Percentiles rank a stretch among this genome's conserved stretches.
These are phyloP conservation scores for Apiotrichum domesticum DNA, from an alignment of 1,284 basidiomycete species.

Conservation along the genomic window DNA sequence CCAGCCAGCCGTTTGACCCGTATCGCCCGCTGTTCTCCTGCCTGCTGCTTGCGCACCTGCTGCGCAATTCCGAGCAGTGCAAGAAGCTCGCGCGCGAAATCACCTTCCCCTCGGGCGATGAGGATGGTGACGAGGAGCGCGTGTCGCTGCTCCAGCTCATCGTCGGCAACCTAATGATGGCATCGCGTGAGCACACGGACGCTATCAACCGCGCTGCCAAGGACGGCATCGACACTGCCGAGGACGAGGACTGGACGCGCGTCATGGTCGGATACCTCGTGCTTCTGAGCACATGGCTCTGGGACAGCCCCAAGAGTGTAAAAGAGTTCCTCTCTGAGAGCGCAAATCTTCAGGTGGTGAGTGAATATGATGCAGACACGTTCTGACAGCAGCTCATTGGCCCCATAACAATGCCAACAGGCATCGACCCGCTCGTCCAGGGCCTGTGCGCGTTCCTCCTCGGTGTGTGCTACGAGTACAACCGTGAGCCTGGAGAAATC, in stretches of 20 bases:
- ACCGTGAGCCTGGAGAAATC: slow-evolving; percentile 85
- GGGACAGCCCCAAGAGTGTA: slow-evolving; percentile 85
- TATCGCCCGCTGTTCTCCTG: slow-evolving; percentile 52
- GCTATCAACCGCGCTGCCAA: slow-evolving; percentile 43
- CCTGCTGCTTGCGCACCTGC: slow-evolving; percentile 51
- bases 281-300: slow-evolving; percentile 85
- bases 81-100: slow-evolving; percentile 53
- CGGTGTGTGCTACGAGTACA: slow-evolving; percentile 90
- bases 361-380: slow-evolving; percentile 40
- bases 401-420: slow-evolving; percentile 83
- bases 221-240: slow-evolving; percentile 40
- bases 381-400: slow-evolving; percentile 67
- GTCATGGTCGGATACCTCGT: slow-evolving; percentile 80
- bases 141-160: slow-evolving; percentile 53
- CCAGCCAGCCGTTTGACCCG: slow-evolving; percentile 47
- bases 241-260: slow-evolving; percentile 72
- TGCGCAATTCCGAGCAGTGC: slow-evolving; percentile 53
- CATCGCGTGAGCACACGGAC: slow-evolving; percentile 52
- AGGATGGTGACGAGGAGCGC: slow-evolving; percentile 51
- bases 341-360: slow-evolving; percentile 80
- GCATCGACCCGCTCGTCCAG: slow-evolving; percentile 79
- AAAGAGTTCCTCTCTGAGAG: slow-evolving; percentile 81
- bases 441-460: slow-evolving; percentile 87
- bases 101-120: slow-evolving; percentile 37
- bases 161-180: slow-evolving; percentile 60